A percentile compares a stretch with the other conserved stretches of the same genome.
Conservation (phyloP, 495 filamentous ascomycete genomes). For the Penicillium ochrochloron region DNA sequence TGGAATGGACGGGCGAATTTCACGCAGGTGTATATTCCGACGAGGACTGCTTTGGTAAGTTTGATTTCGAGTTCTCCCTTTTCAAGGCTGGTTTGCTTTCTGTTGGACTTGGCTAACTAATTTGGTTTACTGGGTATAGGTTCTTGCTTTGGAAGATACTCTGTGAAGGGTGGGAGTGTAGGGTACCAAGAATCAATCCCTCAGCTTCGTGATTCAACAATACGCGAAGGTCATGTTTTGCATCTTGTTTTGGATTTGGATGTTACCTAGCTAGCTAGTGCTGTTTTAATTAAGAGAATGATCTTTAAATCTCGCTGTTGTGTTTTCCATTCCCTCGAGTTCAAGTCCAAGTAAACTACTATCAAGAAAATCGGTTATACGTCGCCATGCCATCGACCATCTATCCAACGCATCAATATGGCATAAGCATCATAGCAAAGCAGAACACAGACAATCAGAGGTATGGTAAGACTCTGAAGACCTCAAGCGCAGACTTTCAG, state of each 20-base stretch:
- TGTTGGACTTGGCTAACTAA: constrained; percentile 13
- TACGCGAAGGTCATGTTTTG: constrained; percentile 1
- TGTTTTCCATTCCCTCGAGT: too few species aligned
- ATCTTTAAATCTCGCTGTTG: background rate
- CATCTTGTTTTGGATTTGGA: background rate
- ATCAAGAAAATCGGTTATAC: background rate
- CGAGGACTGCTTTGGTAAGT: constrained; percentile 83
- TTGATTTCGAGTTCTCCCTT: constrained; percentile 1
- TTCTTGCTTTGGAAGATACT: constrained; percentile 57
- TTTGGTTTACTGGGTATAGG: constrained; percentile 34
- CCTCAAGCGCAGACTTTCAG: too few species aligned
- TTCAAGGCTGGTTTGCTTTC: constrained; percentile 4
- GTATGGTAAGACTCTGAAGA: background rate
- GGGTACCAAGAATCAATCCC: background rate
- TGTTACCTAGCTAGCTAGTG: constrained; percentile 3
- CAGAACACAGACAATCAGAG: background rate
- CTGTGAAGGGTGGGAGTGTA: constrained; percentile 33
- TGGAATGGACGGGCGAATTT: constrained; percentile 93
- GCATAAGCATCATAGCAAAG: background rate
- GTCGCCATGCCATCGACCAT: background rate
- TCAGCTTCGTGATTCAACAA: constrained; percentile 17
- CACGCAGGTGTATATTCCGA: constrained; percentile 88
- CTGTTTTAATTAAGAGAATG: background rate
- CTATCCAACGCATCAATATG: background rate
- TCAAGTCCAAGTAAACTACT: too few species aligned